A percentile compares a stretch with the other conserved stretches of the same genome.
These are phyloP conservation scores for Klebsormidium nitens DNA, from an alignment of 139 green algal genomes.

Conservation along the genomic window DNA sequence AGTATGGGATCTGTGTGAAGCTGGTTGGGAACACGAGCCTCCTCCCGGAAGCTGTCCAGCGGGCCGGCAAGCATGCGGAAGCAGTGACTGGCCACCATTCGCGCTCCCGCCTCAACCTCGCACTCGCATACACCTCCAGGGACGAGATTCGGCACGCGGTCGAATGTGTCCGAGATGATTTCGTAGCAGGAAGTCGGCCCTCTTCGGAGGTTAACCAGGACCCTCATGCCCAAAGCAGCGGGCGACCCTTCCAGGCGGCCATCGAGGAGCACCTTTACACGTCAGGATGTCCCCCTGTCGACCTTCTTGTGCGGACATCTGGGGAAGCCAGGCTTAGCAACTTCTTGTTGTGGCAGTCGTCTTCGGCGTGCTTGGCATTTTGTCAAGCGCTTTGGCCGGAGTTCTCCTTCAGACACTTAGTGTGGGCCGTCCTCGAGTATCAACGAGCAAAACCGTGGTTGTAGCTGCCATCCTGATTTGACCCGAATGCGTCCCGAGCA, in stretches of 20 bases:
- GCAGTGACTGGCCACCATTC: slow-evolving; percentile 43
- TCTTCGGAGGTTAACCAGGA: background rate
- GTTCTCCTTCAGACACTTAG: slow-evolving; percentile 70
- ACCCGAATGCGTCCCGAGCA: no score
- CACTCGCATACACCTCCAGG: slow-evolving; percentile 79
- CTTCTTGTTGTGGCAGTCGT: slow-evolving; percentile 80
- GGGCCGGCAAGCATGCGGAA: slow-evolving; percentile 64
- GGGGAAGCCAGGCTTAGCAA: slow-evolving; percentile 83
- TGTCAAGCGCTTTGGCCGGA: slow-evolving; percentile 76
- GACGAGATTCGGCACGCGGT: slow-evolving; percentile 60
- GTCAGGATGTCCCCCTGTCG: slow-evolving; percentile 49
- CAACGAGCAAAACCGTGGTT: slow-evolving; percentile 1
- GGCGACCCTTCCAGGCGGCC: background rate
- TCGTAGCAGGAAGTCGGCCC: slow-evolving; percentile 23
- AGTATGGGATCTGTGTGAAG: slow-evolving; percentile 60
- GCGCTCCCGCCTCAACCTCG: slow-evolving; percentile 76
- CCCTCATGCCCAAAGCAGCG: background rate
- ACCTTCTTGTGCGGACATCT: slow-evolving; percentile 81
- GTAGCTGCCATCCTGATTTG: no score
- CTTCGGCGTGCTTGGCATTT: slow-evolving; percentile 68
- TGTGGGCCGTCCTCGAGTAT: slow-evolving; percentile 20
- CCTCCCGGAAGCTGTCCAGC: slow-evolving; percentile 58
- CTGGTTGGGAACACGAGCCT: slow-evolving; percentile 72
- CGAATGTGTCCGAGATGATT: slow-evolving; percentile 7
- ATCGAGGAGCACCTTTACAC: background rate